Evolutionary conservation across 345 rosid genomes (phyloP), one percentile per base, ranked within the genome.

Genomic region (Eucalyptus pauciflora): DNA sequence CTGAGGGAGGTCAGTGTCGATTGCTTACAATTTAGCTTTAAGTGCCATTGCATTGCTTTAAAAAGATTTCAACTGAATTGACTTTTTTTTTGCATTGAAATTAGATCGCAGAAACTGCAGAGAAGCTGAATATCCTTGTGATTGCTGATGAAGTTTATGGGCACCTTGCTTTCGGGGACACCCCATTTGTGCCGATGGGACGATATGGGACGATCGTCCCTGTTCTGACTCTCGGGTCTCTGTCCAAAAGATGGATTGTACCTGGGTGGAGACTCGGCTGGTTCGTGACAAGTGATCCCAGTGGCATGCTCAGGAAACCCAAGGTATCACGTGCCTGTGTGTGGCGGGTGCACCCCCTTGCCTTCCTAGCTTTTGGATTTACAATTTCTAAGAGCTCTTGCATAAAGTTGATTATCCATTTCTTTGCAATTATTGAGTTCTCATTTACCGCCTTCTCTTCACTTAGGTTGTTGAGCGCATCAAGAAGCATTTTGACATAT

Each of bases 231-330:
- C 98, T 96, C 31, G 99, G 99, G 4, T 98, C 99, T 79, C 92
- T 98, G 45, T 96, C 99, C 31, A 98, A 98, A 94, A 95, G 99
- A 93, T 98, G 99, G 99, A 94, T 98, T 13, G 99, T 95, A 64
- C 98, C 99, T 13, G 99, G 99, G 49, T 98, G 99, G 98, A 92
- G 99, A 58, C 99, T 98, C 15, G 99, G 99, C 41, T 98, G 99
- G 99, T 94, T 96, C 16, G 99, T 96, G 71, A 96, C 93, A 5
- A 93, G 88, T 76, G 99, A 96, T 88, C 99, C 99, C 64, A 91
- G 92, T 86, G 95, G 95, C 92, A 93, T 89, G 90, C 96, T 96
- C 86, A 94, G 94, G 79, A 94, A 95, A 20, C 96, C 97, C 51
- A 96, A 96, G 99, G 99, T 96, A 25, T 43, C 46, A 20, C 1